Percentiles rank a stretch among this genome's conserved stretches.
Conservation (phyloP, 768 basidiomycete genomes). For the Termitomyces sp. region DNA sequence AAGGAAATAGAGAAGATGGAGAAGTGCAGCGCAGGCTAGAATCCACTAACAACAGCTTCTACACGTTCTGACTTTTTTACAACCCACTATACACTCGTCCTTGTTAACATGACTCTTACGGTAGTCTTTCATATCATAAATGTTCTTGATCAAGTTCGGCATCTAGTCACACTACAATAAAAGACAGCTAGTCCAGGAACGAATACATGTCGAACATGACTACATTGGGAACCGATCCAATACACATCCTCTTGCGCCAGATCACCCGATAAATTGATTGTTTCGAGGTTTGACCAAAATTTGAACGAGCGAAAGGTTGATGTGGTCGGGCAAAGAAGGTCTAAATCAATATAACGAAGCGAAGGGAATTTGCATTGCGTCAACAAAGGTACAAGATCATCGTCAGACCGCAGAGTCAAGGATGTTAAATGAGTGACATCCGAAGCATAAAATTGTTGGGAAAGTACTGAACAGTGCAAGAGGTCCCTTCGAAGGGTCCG, state of each 20-base stretch:
- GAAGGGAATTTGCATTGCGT: neutral
- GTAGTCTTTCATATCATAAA: neutral
- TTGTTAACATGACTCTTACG: neutral
- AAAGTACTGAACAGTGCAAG: neutral
- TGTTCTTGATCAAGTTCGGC: too few species aligned
- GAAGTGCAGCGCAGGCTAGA: too few species aligned
- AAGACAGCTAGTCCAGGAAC: neutral
- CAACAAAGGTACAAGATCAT: neutral
- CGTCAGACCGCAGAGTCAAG: neutral
- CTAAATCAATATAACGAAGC: conserved; percentile 1
- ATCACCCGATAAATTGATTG: neutral
- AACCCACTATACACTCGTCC: neutral
- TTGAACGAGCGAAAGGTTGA: neutral
- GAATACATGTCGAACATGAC: neutral
- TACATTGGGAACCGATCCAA: neutral
- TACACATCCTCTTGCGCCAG: neutral
- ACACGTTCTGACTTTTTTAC: too few species aligned
- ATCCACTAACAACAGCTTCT: too few species aligned
- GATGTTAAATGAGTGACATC: neutral
- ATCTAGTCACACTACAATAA: neutral
- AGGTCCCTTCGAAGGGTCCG: neutral
- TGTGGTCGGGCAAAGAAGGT: neutral
- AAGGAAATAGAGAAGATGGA: too few species aligned
- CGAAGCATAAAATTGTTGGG: neutral
- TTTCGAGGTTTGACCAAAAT: neutral